Conservation (phyloP, 2,329 filamentous ascomycete species). For the Penicillium sp. region DNA sequence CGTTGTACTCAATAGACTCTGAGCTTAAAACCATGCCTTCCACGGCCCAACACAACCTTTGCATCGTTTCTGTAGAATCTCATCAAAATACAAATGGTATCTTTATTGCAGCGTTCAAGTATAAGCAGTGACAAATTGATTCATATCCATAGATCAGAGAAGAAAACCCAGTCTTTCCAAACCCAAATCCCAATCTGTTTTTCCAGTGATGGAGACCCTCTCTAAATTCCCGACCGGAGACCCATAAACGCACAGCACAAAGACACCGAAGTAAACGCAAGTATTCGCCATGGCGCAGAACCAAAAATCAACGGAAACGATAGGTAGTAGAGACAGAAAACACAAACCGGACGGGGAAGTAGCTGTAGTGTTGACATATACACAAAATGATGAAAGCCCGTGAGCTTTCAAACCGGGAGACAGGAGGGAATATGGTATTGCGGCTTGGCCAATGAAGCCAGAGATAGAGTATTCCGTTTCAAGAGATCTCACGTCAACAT, state of each 20-base stretch:
- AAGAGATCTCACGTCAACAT: neutral
- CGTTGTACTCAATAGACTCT: neutral
- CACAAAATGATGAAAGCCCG: slow-evolving; percentile 5
- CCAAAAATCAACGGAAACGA: slow-evolving; percentile 1
- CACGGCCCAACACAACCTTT: too few relatives aligned
- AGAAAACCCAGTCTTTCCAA: slow-evolving; percentile 20
- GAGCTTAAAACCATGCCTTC: too few relatives aligned
- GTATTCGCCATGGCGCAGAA: neutral
- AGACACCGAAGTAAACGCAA: slow-evolving; percentile 15
- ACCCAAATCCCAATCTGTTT: slow-evolving; percentile 25
- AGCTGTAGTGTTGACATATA: slow-evolving; percentile 16
- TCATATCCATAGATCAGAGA: slow-evolving; percentile 13
- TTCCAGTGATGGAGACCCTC: slow-evolving; percentile 38
- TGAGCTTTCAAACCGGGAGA: neutral
- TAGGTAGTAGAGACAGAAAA: slow-evolving; percentile 10
- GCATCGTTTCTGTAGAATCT: neutral
- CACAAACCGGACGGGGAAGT: neutral
- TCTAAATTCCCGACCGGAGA: slow-evolving; percentile 32
- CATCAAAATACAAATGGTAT: slow-evolving; percentile 5
- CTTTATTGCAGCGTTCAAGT: slow-evolving; percentile 13
- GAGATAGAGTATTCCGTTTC: neutral
- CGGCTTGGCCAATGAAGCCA: neutral
- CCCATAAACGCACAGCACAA: slow-evolving; percentile 21
- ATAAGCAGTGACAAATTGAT: slow-evolving; percentile 19
- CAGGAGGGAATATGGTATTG: neutral